Evolutionary conservation across 495 filamentous ascomycete genomes (phyloP).

Genomic region (Podospora anserina): DNA sequence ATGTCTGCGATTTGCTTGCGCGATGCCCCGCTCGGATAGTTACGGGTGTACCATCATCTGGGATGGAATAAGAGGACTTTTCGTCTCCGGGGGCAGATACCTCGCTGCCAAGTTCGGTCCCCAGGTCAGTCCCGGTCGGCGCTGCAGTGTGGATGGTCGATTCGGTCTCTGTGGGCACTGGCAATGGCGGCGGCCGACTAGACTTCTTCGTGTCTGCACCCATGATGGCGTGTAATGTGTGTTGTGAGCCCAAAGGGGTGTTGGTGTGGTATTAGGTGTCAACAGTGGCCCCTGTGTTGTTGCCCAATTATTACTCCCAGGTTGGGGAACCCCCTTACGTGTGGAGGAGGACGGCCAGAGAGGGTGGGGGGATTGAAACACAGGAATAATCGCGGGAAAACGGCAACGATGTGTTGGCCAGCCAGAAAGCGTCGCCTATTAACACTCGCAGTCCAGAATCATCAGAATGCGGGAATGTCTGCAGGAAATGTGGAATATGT

Average conservation of each 20-base stretch:
- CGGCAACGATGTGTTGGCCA: constrained; percentile 8
- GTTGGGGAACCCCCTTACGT: constrained; percentile 21
- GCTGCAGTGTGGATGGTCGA: constrained; percentile 51
- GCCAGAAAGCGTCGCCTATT: constrained; percentile 1
- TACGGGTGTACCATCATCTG: constrained; percentile 91
- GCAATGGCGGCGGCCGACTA: constrained; percentile 55
- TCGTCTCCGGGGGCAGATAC: constrained; percentile 74
- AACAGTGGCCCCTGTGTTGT: constrained; percentile 22
- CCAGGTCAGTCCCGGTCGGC: constrained; percentile 60
- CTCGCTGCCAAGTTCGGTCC: constrained; percentile 65
- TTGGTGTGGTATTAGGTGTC: constrained; percentile 22
- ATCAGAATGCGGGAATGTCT: constrained; percentile 33
- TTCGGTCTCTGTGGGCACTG: constrained; percentile 76
- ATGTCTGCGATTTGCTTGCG: constrained; percentile 74
- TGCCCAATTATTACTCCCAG: constrained; percentile 27
- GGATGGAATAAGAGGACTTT: constrained; percentile 74
- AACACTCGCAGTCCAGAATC: constrained; percentile 27
- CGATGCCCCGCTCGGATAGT: constrained; percentile 77
- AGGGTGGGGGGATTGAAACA: constrained; percentile 12
- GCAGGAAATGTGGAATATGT: constrained; percentile 21
- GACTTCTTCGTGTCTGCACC: constrained; percentile 62
- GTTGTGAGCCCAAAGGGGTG: constrained; percentile 19
- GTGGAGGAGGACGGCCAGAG: constrained; percentile 12
- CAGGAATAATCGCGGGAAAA: constrained; percentile 13
- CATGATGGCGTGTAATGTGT: constrained; percentile 50